phyloP scores from a whole-genome alignment of 352 stramenopile genomes.

The Phytophthora sp. region DNA sequence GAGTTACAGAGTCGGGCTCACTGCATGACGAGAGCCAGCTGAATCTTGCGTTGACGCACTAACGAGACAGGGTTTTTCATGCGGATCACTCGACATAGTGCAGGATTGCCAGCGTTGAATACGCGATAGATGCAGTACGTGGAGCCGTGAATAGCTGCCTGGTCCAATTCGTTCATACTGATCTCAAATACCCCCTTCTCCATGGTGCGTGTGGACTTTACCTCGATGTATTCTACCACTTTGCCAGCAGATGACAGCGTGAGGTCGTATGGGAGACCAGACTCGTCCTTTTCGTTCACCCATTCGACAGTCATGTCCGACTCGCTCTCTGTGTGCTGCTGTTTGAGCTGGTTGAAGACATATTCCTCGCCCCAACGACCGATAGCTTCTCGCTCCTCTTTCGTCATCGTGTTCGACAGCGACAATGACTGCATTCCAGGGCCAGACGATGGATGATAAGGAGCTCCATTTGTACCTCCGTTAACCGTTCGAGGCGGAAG shows the following conservation, averaged over 20 bases:
- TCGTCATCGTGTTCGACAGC: slow-evolving; percentile 66
- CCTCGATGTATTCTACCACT: slow-evolving; percentile 84
- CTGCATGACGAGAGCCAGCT: slow-evolving; percentile 83
- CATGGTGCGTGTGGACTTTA: slow-evolving; percentile 88
- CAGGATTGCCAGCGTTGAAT: slow-evolving; percentile 80
- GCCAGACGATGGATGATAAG: slow-evolving; percentile 10
- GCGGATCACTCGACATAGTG: slow-evolving; percentile 76
- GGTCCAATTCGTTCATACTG: slow-evolving; percentile 89
- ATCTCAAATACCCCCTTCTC: slow-evolving; percentile 91
- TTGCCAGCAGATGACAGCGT: slow-evolving; percentile 52
- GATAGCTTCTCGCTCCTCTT: slow-evolving; percentile 77
- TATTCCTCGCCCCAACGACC: slow-evolving; percentile 87
- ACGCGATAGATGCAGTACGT: slow-evolving; percentile 87
- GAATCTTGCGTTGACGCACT: slow-evolving; percentile 83
- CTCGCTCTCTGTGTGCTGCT: slow-evolving; percentile 45
- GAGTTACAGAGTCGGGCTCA: slow-evolving; percentile 26
- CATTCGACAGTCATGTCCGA: slow-evolving; percentile 62
- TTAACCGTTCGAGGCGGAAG: slow-evolving; percentile 14
- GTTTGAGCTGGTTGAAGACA: slow-evolving; percentile 75
- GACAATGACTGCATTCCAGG: slow-evolving; percentile 25
- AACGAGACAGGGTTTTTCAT: slow-evolving; percentile 87
- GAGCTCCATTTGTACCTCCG: slow-evolving; percentile 15
- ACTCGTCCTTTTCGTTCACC: slow-evolving; percentile 85
- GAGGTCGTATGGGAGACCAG: slow-evolving; percentile 84
- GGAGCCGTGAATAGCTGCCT: slow-evolving; percentile 77